Evolutionary conservation across 352 stramenopile genomes (phyloP).

Genomic region (Globisporangium lucens): DNA sequence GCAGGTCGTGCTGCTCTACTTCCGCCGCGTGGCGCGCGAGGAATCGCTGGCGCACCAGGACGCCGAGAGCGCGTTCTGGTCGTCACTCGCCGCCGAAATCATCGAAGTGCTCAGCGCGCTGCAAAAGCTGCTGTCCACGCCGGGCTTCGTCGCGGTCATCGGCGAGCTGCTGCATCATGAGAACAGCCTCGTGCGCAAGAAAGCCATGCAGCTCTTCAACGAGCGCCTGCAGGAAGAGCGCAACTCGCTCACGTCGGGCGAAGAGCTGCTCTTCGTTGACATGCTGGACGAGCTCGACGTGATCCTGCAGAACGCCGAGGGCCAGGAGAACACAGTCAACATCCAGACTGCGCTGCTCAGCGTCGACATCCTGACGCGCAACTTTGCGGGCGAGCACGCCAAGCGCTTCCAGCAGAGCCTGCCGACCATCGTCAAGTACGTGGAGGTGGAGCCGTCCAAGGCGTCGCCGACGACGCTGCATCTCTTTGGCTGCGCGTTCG

Average conservation of each 20-base stretch:
- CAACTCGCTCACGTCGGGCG: slow-evolving; percentile 49
- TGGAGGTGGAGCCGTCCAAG: slow-evolving; percentile 48
- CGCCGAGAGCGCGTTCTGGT: slow-evolving; percentile 47
- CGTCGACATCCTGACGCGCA: slow-evolving; percentile 80
- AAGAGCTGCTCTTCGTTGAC: slow-evolving; percentile 83
- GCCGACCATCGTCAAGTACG: slow-evolving; percentile 73
- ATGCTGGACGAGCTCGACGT: slow-evolving; percentile 81
- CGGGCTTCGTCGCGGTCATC: slow-evolving; percentile 84
- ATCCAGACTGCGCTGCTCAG: slow-evolving; percentile 82
- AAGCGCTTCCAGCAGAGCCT: slow-evolving; percentile 75
- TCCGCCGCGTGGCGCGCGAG: slow-evolving; percentile 68
- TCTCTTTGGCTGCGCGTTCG: slow-evolving; percentile 77
- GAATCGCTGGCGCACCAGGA: slow-evolving; percentile 51
- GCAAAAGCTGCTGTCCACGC: slow-evolving; percentile 82
- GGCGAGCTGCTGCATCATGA: slow-evolving; percentile 83
- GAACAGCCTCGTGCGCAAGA: slow-evolving; percentile 83
- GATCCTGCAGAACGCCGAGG: slow-evolving; percentile 65
- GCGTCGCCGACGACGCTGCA: slow-evolving; percentile 56
- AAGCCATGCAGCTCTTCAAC: slow-evolving; percentile 88
- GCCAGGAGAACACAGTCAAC: slow-evolving; percentile 64
- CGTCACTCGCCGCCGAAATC: slow-evolving; percentile 39
- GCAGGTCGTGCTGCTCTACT: slow-evolving; percentile 79
- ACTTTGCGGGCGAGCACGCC: slow-evolving; percentile 67
- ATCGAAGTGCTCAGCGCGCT: slow-evolving; percentile 78
- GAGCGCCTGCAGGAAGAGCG: slow-evolving; percentile 75